Percentiles rank a stretch among this genome's conserved stretches.
Conservation (phyloP, 768 basidiomycete genomes). For the Hygrophoropsis aurantiaca region DNA sequence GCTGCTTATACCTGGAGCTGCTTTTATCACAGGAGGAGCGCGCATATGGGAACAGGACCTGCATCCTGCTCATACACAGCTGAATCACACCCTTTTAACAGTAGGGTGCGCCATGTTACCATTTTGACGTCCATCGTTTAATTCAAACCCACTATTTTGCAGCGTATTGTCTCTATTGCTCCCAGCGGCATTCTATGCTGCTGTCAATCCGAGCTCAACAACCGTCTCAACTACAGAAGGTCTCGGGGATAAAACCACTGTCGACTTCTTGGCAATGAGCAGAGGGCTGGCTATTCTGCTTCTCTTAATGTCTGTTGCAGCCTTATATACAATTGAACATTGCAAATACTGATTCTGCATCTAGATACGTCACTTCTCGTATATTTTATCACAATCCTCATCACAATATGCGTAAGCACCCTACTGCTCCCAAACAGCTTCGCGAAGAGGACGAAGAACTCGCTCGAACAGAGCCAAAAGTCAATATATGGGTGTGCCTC, state of each 20-base stretch:
- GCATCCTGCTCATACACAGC: conserved; percentile 60
- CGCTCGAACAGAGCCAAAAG: conserved; percentile 44
- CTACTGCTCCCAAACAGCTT: conserved; percentile 42
- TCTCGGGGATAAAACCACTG: conserved; percentile 46
- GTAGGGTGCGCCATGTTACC: conserved; percentile 50
- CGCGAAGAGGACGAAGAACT: conserved; percentile 30
- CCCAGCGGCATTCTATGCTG: conserved; percentile 69
- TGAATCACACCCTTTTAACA: conserved; percentile 68
- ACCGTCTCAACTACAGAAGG: conserved; percentile 12
- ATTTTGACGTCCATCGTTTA: neutral
- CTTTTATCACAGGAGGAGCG: conserved; percentile 75
- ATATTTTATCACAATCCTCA: conserved; percentile 71
- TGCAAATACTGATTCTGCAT: neutral
- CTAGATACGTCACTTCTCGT: conserved; percentile 64
- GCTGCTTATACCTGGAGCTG: conserved; percentile 65
- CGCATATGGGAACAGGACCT: conserved; percentile 65
- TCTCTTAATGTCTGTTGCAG: conserved; percentile 49
- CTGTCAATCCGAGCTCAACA: conserved; percentile 40
- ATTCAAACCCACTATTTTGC: neutral
- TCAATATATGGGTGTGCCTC: conserved; percentile 65
- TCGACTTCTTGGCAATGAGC: conserved; percentile 58
- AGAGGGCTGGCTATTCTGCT: conserved; percentile 65
- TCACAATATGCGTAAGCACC: conserved; percentile 40
- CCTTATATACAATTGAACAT: neutral
- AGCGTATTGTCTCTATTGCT: conserved; percentile 65